These are phyloP conservation scores for Meyerozyma sp. DNA, from an alignment of 1,139 yeast genomes.

Conservation along the genomic window DNA sequence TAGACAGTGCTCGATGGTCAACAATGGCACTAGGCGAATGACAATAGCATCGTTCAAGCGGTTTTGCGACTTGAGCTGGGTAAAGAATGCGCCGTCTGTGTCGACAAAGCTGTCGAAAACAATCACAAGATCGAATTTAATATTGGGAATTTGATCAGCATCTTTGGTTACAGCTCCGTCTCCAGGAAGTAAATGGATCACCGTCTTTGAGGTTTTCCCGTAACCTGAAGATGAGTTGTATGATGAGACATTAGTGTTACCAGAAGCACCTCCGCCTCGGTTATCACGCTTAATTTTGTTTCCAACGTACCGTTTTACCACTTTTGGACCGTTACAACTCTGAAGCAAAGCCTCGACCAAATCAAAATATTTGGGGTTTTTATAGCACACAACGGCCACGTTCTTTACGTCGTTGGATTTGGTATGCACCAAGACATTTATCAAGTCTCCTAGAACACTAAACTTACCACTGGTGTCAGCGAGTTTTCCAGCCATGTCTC, in stretches of 20 bases:
- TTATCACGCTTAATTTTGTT: conserved; percentile 41
- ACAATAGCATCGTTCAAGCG: conserved; percentile 44
- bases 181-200: conserved; percentile 41
- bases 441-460: conserved; percentile 56
- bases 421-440: conserved; percentile 42
- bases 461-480: conserved; percentile 88
- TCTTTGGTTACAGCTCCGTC: conserved; percentile 31
- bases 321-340: conserved; percentile 57
- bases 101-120: conserved; percentile 71
- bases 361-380: conserved; percentile 51
- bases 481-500: conserved; percentile 70
- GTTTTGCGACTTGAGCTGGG: conserved; percentile 27
- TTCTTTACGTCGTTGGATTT: conserved; percentile 37
- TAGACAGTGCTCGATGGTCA: conserved; percentile 77
- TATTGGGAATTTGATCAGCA: conserved; percentile 15
- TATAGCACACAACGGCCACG: conserved; percentile 34
- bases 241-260: conserved; percentile 3
- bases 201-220: conserved; percentile 12
- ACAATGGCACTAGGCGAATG: conserved; percentile 65
- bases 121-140: conserved; percentile 56
- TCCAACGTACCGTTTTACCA: conserved; percentile 64
- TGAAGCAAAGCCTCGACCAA: conserved; percentile 70
- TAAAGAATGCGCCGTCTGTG: conserved; percentile 24
- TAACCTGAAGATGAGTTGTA: conserved; percentile 11
- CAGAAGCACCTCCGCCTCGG: conserved; percentile 6